phyloP scores from a whole-genome alignment of 2,329 filamentous ascomycete genomes.

The Ceratocystis cacaofunesta region DNA sequence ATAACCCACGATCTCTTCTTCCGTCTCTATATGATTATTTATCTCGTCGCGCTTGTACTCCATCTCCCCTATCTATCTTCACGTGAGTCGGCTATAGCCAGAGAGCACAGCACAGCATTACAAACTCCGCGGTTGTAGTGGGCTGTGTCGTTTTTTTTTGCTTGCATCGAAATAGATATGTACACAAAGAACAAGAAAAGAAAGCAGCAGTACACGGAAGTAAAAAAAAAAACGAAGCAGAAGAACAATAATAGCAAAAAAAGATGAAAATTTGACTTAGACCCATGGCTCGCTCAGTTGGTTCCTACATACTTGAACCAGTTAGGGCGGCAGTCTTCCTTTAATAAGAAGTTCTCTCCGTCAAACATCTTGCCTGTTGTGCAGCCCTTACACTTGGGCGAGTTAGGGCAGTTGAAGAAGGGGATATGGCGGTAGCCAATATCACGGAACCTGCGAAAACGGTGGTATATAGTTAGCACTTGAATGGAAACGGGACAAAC shows the following conservation, averaged over 20 bases:
- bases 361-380: conserved; percentile 78
- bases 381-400: conserved; percentile 80
- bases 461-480: conserved; percentile 15
- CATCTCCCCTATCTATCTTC: too few relatives aligned
- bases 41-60: too few relatives aligned
- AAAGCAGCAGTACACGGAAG: background rate
- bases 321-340: conserved; percentile 85
- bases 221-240: background rate
- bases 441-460: conserved; percentile 70
- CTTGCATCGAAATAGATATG: background rate
- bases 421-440: conserved; percentile 98
- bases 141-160: background rate
- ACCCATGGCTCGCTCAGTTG: conserved; percentile 33
- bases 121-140: background rate
- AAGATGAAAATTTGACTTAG: background rate
- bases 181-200: background rate
- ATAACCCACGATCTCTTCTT: too few relatives aligned
- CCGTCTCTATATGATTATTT: too few relatives aligned
- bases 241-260: background rate
- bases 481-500: background rate
- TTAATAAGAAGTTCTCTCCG: conserved; percentile 68
- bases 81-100: too few relatives aligned
- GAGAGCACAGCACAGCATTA: background rate
- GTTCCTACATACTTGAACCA: conserved; percentile 95
- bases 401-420: conserved; percentile 98